phyloP scores from a whole-genome alignment of 2,329 filamentous ascomycete species.

The Karstenula rhodostoma region DNA sequence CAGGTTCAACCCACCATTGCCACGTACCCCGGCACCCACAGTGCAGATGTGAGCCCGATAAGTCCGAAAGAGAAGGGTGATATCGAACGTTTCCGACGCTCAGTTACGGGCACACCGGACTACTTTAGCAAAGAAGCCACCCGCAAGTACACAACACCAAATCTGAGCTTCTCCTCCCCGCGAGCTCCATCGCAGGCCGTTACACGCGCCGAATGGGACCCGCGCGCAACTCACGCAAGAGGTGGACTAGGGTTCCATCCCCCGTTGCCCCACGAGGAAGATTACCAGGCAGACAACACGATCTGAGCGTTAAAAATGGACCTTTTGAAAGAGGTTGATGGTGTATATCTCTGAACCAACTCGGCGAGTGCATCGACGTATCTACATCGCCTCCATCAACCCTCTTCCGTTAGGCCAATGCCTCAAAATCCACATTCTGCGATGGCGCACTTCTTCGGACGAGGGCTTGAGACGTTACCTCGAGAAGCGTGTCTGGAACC shows the following conservation, averaged over 20 bases:
- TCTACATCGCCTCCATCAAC: neutral
- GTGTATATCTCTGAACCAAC: neutral
- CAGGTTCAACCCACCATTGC: constrained; percentile 35
- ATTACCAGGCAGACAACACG: constrained; percentile 36
- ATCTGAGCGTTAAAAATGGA: constrained; percentile 30
- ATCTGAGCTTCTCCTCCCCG: constrained; percentile 53
- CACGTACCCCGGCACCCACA: constrained; percentile 36
- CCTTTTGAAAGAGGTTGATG: neutral
- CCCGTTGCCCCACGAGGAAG: constrained; percentile 28
- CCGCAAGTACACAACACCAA: constrained; percentile 50
- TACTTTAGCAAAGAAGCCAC: constrained; percentile 48
- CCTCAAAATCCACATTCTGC: neutral
- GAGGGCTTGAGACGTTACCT: neutral
- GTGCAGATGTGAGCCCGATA: constrained; percentile 35
- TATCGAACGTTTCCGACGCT: constrained; percentile 32
- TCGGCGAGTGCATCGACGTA: neutral
- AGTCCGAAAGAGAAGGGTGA: constrained; percentile 24
- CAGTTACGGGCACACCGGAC: constrained; percentile 39
- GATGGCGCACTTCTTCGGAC: neutral
- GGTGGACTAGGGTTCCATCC: constrained; percentile 52
- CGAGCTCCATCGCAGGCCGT: constrained; percentile 43
- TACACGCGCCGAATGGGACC: constrained; percentile 46
- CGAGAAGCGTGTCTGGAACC: neutral
- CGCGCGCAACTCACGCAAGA: constrained; percentile 47
- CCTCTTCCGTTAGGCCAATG: neutral